These are phyloP conservation scores for Ceratocystis colombiana DNA, from an alignment of 2,329 filamentous ascomycete species.

Conservation along the genomic window DNA sequence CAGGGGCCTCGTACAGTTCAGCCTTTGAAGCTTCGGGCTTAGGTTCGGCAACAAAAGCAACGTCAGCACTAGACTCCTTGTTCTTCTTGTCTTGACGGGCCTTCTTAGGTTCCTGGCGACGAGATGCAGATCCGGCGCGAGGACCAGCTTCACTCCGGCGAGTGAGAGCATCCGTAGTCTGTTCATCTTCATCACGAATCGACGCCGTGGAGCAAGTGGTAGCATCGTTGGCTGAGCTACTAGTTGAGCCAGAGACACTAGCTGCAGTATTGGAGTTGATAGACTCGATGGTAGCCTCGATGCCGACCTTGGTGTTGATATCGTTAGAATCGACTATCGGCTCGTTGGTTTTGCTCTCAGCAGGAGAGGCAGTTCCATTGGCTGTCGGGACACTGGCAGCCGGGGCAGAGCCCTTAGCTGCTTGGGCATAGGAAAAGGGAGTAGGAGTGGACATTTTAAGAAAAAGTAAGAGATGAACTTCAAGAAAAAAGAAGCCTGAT, in stretches of 20 bases:
- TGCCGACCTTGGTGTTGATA: conserved; percentile 16
- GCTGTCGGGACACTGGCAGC: conserved; percentile 13
- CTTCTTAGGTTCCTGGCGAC: conserved; percentile 33
- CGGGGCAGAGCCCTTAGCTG: conserved; percentile 54
- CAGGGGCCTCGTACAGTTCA: conserved; percentile 67
- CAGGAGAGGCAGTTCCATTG: conserved; percentile 7
- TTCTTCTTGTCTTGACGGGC: conserved; percentile 54
- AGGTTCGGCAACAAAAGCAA: conserved; percentile 31
- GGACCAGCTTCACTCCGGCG: conserved; percentile 33
- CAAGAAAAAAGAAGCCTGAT: conserved; percentile 7
- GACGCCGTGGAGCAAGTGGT: conserved; percentile 33
- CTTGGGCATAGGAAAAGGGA: conserved; percentile 88
- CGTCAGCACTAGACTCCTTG: conserved; percentile 31
- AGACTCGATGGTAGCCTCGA: conserved; percentile 15
- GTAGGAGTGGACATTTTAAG: conserved; percentile 44
- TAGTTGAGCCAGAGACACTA: conserved; percentile 26
- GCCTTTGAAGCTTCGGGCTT: conserved; percentile 51
- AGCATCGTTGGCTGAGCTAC: conserved; percentile 26
- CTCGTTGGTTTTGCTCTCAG: conserved; percentile 14
- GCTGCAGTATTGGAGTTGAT: conserved; percentile 22
- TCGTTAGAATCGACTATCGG: conserved; percentile 22
- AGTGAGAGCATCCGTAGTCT: conserved; percentile 35
- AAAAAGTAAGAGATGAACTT: neutral
- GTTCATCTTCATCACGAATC: conserved; percentile 36
- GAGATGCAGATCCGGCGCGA: conserved; percentile 19